Evolutionary conservation across 1,284 basidiomycete species (phyloP).

Genomic region (Cerrena zonata): DNA sequence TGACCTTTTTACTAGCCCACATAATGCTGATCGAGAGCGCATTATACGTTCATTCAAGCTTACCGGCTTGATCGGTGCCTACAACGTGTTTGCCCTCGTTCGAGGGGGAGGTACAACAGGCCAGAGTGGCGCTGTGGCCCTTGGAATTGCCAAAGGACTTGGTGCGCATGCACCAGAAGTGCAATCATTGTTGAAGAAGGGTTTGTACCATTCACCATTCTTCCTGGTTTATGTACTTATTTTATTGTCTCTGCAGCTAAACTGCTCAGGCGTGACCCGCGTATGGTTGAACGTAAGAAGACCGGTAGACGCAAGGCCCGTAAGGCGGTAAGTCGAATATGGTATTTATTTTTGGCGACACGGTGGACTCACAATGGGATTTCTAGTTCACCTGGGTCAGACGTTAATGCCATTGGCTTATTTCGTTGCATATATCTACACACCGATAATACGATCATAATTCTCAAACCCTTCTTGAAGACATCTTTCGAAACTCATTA

Average conservation of each 20-base stretch:
- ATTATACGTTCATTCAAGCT: conserved; percentile 81
- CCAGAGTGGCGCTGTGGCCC: conserved; percentile 84
- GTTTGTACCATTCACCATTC: conserved; percentile 34
- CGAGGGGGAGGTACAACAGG: conserved; percentile 87
- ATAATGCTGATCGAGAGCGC: conserved; percentile 73
- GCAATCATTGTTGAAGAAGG: conserved; percentile 64
- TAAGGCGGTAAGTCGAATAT: conserved; percentile 64
- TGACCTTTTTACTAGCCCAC: conserved; percentile 27
- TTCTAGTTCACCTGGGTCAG: conserved; percentile 89
- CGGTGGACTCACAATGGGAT: conserved; percentile 7
- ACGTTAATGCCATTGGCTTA: conserved; percentile 52
- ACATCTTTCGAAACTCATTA: neutral
- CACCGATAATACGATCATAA: neutral
- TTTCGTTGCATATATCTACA: conserved; percentile 1
- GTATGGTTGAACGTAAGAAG: conserved; percentile 98
- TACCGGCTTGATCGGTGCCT: conserved; percentile 82
- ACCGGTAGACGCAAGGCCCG: conserved; percentile 87
- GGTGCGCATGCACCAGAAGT: conserved; percentile 65
- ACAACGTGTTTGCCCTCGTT: conserved; percentile 84
- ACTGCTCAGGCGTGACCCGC: conserved; percentile 84
- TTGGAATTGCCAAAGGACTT: conserved; percentile 81
- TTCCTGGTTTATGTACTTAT: neutral
- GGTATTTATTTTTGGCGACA: neutral
- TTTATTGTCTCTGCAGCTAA: conserved; percentile 52
- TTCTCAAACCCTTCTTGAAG: neutral